phyloP scores from a whole-genome alignment of 2,329 filamentous ascomycete species.

The Paecilomyces sp. region DNA sequence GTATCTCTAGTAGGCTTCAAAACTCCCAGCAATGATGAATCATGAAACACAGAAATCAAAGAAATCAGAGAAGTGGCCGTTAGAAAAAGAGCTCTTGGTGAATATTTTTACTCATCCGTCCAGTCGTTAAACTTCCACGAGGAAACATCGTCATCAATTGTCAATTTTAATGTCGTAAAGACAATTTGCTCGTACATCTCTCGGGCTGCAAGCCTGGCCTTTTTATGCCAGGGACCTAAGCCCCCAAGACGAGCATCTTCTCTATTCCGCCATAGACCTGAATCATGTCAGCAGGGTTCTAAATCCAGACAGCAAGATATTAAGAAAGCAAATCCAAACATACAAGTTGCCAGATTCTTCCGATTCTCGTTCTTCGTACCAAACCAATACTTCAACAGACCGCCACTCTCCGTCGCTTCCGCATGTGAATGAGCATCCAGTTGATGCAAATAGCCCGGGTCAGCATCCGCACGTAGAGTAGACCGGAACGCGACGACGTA shows the following conservation, averaged over 20 bases:
- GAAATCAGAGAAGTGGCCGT: too few species aligned
- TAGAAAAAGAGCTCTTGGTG: background rate
- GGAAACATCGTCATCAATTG: slow-evolving; percentile 57
- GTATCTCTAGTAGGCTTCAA: background rate
- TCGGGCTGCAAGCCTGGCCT: slow-evolving; percentile 43
- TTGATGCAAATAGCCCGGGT: slow-evolving; percentile 60
- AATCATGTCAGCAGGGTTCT: slow-evolving; percentile 24
- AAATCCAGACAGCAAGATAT: background rate
- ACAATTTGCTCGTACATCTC: slow-evolving; percentile 57
- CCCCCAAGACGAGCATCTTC: slow-evolving; percentile 56
- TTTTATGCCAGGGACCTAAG: slow-evolving; percentile 49
- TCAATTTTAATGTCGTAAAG: slow-evolving; percentile 57
- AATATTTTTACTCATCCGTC: slow-evolving; percentile 24
- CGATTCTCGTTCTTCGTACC: slow-evolving; percentile 62
- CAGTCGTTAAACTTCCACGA: slow-evolving; percentile 60
- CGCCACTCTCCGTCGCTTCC: slow-evolving; percentile 72
- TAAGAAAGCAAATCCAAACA: slow-evolving; percentile 15
- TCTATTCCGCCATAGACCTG: slow-evolving; percentile 59
- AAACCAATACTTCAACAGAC: slow-evolving; percentile 93
- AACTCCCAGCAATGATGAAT: too few species aligned
- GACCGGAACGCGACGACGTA: slow-evolving; percentile 84
- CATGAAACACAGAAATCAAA: too few species aligned
- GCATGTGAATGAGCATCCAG: slow-evolving; percentile 73
- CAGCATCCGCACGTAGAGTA: slow-evolving; percentile 58
- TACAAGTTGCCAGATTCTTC: slow-evolving; percentile 76